These are phyloP conservation scores for Penicillium sp. DNA, from an alignment of 2,329 filamentous ascomycete species.

Conservation along the genomic window DNA sequence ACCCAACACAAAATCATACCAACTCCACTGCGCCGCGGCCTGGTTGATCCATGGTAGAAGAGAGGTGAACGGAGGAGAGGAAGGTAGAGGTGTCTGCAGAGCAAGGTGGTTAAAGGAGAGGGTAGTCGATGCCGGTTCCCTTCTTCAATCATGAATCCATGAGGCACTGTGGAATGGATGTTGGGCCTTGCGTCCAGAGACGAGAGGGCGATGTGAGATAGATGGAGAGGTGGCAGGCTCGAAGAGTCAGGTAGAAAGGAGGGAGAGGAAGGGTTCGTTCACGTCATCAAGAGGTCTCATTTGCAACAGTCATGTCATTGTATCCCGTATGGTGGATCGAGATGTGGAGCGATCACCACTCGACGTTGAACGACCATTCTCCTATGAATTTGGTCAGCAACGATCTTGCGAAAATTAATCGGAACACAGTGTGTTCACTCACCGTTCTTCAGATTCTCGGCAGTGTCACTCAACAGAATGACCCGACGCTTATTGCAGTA, in stretches of 20 bases:
- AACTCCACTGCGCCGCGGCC: constrained; percentile 20
- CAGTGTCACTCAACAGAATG: constrained; percentile 88
- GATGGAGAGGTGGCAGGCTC: not conserved
- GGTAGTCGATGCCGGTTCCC: not conserved
- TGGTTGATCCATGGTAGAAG: constrained; percentile 5
- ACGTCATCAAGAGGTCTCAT: constrained; percentile 19
- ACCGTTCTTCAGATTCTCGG: constrained; percentile 88
- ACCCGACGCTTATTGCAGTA: constrained; percentile 93
- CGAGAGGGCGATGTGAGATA: not conserved
- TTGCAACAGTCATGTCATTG: constrained; percentile 10
- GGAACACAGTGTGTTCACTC: constrained; percentile 39
- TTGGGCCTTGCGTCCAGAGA: not conserved
- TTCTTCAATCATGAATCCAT: not conserved
- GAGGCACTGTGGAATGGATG: not conserved
- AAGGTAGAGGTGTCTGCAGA: not conserved
- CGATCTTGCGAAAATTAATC: too few relatives aligned
- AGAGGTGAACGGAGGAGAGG: not conserved
- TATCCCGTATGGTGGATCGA: constrained; percentile 6
- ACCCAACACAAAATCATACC: constrained; percentile 11
- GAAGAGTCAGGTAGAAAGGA: not conserved
- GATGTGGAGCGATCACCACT: constrained; percentile 32
- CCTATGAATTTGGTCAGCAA: constrained; percentile 32
- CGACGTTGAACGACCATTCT: constrained; percentile 50
- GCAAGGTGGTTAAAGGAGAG: not conserved
- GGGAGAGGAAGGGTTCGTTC: constrained; percentile 12